A percentile compares a stretch with the other conserved stretches of the same genome.
These are phyloP conservation scores for Mycena rosella DNA, from an alignment of 768 basidiomycete species.

Conservation along the genomic window DNA sequence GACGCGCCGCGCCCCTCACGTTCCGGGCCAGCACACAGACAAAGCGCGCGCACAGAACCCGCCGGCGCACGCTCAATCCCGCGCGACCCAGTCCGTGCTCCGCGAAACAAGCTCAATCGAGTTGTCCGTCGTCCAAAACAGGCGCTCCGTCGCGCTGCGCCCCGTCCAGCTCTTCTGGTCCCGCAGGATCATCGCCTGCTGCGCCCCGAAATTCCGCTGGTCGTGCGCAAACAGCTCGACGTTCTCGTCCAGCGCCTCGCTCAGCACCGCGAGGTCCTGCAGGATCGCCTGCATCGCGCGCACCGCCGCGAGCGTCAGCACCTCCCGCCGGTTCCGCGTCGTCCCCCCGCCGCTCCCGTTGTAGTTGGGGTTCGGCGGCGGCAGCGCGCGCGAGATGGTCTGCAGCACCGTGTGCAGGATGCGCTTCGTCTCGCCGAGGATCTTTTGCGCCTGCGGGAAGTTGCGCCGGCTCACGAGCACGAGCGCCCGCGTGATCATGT, in stretches of 20 bases:
- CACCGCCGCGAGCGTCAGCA: constrained; percentile 78
- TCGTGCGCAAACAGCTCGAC: constrained; percentile 93
- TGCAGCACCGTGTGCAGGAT: constrained; percentile 93
- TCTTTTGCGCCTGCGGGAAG: constrained; percentile 89
- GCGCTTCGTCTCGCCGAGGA: constrained; percentile 90
- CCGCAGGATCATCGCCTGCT: constrained; percentile 98
- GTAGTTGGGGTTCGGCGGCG: constrained; percentile 59
- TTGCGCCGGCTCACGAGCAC: constrained; percentile 94
- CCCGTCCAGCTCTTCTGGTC: constrained; percentile 97
- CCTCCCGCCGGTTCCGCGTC: constrained; percentile 83
- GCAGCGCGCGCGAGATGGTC: constrained; percentile 81
- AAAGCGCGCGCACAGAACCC: background rate
- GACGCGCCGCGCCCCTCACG: background rate
- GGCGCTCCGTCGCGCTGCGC: constrained; percentile 88
- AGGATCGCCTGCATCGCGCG: constrained; percentile 87
- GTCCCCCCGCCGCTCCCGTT: constrained; percentile 57
- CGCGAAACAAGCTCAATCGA: constrained; percentile 88
- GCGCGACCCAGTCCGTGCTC: constrained; percentile 88
- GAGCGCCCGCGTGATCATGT: constrained; percentile 96
- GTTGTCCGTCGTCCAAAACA: constrained; percentile 95
- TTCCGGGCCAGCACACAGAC: background rate
- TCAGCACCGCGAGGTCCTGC: constrained; percentile 87
- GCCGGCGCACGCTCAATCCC: constrained; percentile 59
- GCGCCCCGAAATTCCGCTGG: constrained; percentile 95
- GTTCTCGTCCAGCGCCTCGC: constrained; percentile 92